A percentile compares a stretch with the other conserved stretches of the same genome.
Conservation (phyloP, 2,329 filamentous ascomycete species). For the Penicillium janthinellum region DNA sequence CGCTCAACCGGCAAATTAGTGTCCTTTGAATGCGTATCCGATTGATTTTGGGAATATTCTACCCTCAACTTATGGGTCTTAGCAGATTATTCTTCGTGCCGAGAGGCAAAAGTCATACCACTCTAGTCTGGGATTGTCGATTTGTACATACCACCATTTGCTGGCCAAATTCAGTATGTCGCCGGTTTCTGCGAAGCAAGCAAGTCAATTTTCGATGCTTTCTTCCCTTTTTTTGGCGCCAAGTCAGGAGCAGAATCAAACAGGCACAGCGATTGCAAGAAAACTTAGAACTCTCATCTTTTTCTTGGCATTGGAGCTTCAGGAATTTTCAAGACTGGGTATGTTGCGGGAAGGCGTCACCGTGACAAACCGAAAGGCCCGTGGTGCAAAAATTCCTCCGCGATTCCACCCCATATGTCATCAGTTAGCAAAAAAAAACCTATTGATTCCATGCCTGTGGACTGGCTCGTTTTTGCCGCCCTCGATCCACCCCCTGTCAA, state of each 20-base stretch:
- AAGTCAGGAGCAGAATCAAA: neutral
- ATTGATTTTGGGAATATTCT: neutral
- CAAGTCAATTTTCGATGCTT: no score
- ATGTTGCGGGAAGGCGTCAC: constrained; percentile 25
- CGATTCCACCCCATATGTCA: neutral
- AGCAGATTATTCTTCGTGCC: neutral
- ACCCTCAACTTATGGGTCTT: neutral
- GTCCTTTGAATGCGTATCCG: neutral
- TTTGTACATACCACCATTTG: neutral
- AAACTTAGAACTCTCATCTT: neutral
- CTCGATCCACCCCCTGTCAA: neutral
- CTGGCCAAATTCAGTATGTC: neutral
- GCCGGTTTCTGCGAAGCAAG: neutral
- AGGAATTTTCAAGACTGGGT: constrained; percentile 8
- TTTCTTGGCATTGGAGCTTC: neutral
- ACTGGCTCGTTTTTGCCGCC: neutral
- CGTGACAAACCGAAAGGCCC: constrained; percentile 1
- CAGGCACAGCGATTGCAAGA: no score
- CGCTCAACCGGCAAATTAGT: neutral
- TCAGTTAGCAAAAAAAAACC: neutral
- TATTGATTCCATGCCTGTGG: neutral
- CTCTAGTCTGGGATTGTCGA: neutral
- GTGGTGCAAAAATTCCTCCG: neutral
- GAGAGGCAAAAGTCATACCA: neutral
- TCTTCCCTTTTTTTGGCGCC: neutral